These are phyloP conservation scores for Fusarium sp. DNA, from an alignment of 2,329 filamentous ascomycete species.

Conservation along the genomic window DNA sequence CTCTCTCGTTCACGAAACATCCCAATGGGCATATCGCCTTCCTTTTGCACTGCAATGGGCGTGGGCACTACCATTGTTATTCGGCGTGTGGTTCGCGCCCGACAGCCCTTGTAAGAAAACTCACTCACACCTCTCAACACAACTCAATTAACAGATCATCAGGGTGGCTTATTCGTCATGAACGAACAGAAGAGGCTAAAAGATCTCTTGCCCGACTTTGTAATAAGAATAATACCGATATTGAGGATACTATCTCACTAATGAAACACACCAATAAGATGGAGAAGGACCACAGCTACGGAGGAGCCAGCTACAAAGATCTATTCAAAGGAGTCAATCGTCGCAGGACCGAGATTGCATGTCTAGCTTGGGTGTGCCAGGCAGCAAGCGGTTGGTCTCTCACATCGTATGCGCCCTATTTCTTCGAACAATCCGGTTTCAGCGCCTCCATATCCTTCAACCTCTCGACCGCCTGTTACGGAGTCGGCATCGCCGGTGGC, in stretches of 20 bases:
- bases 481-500: conserved; percentile 54
- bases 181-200: conserved; percentile 47
- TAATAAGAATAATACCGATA: conserved; percentile 46
- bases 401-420: conserved; percentile 49
- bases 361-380: conserved; percentile 43
- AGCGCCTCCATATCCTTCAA: conserved; percentile 50
- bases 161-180: conserved; percentile 54
- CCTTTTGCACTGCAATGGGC: conserved; percentile 57
- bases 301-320: conserved; percentile 44
- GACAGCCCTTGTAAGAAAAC: conserved; percentile 53
- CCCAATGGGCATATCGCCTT: conserved; percentile 45
- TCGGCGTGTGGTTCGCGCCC: conserved; percentile 51
- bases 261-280: conserved; percentile 56
- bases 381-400: conserved; percentile 41
- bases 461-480: conserved; percentile 53
- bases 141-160: neutral
- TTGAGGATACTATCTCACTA: conserved; percentile 57
- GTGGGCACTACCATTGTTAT: conserved; percentile 52
- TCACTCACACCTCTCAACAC: neutral
- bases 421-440: conserved; percentile 57
- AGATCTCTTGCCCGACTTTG: conserved; percentile 47
- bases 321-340: conserved; percentile 41
- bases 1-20: conserved; percentile 44
- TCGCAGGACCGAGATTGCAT: conserved; percentile 45
- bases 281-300: conserved; percentile 53